Base-by-base conservation (phyloP, 768 basidiomycete genomes). In the Zangia roseola region DNA sequence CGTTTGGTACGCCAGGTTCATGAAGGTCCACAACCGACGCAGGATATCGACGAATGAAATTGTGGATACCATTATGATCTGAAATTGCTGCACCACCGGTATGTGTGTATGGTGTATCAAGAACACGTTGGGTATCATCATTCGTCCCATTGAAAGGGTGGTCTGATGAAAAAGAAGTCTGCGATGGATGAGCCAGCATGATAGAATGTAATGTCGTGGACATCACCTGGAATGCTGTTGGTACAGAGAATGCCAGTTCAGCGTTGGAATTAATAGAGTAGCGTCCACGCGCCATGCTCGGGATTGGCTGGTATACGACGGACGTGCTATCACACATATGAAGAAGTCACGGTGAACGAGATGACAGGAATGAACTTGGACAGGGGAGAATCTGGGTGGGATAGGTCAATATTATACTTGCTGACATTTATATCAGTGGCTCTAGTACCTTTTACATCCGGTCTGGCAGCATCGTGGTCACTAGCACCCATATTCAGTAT, bases 221-320 rank as follows among this genome's bases (percentile, higher is more conserved):
- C 10, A 1, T 33, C 48, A 43, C 58, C 48, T 46, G 49, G 17
- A 31, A 31, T 41, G 47, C 19, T 37, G 34, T 10, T 26, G 14
- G 31, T 25, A 31, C 30, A 24, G 24, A 38, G 25, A 40, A 39
- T 37, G 10, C n/a, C 12, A n/a, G n/a, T n/a, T 45, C 36, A 2
- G 25, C 10, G 23, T 36, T 20, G 7, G 34, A 9, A 17, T 36
- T 19, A 6, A 21, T 41, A 25, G n/a, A 10, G 40, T 23, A 33
- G 5, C 17, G 26, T 9, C 13, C 30, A 21, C 9, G 16, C n/a
- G 10, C 5, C 10, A 3, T 4, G 10, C 26, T 3, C 13, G 31
- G 37, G 28, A 24, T 23, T 13, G 16, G 20, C 21, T 43, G 45
- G 7, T 38, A 12, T 10, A 30, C 16, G 3, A 24, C 2, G 35